Conservation (phyloP, 2,329 filamentous ascomycete species). For the Fusarium sp. region DNA sequence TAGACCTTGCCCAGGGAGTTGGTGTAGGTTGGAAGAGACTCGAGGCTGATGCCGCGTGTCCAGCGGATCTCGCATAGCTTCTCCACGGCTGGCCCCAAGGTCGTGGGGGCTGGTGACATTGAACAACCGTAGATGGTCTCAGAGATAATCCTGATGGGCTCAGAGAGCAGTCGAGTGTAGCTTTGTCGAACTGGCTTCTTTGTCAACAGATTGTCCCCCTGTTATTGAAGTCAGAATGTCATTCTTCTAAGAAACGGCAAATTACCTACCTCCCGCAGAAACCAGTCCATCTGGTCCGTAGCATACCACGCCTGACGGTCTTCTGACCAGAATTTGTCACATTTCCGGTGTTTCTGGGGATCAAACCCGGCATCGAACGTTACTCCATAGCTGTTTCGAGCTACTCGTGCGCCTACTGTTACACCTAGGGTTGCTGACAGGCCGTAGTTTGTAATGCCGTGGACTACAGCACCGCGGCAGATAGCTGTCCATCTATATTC, state of each 20-base stretch:
- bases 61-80: conserved; percentile 36
- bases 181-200: neutral
- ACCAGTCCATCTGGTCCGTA: neutral
- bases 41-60: conserved; percentile 3
- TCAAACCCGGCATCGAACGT: accelerated
- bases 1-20: conserved; percentile 24
- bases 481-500: conserved; percentile 49
- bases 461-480: conserved; percentile 48
- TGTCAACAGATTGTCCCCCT: conserved; percentile 23
- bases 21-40: conserved; percentile 12
- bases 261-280: neutral
- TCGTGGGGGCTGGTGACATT: neutral
- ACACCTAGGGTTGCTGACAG: neutral
- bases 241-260: accelerated
- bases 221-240: neutral
- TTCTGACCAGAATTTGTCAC: conserved; percentile 31
- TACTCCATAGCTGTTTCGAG: conserved; percentile 46
- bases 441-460: conserved; percentile 22
- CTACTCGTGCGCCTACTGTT: conserved; percentile 37
- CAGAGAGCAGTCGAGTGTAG: neutral
- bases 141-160: accelerated
- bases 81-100: accelerated
- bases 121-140: too few relatives aligned
- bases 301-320: neutral
- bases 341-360: neutral